Conservation (phyloP, 306 rosid species). For the Acacia melanoxylon region DNA sequence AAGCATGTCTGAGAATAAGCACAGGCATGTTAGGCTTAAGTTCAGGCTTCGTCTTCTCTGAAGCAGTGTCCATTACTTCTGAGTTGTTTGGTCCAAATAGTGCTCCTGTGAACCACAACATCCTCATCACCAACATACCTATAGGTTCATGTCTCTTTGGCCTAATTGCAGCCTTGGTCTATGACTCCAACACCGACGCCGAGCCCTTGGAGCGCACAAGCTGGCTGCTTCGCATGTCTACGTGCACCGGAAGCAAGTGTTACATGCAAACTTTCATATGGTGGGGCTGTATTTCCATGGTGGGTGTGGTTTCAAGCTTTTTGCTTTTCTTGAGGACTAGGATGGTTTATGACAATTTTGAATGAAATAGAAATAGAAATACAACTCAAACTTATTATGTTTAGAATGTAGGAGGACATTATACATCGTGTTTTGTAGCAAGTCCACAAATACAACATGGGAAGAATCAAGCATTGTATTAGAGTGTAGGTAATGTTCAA, state of each 20-base stretch:
- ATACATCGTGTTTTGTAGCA: too few species aligned
- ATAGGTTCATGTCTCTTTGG: conserved; percentile 50
- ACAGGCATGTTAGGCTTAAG: conserved; percentile 49
- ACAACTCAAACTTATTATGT: conserved; percentile 11
- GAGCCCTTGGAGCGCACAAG: not conserved
- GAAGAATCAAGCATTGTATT: not conserved
- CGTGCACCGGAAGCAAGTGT: conserved; percentile 77
- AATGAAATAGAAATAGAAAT: conserved; percentile 29
- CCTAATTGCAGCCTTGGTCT: conserved; percentile 65
- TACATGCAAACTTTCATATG: conserved; percentile 67
- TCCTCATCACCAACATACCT: conserved; percentile 59
- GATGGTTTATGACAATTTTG: conserved; percentile 54
- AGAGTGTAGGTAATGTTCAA: too few species aligned
- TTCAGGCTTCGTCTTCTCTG: conserved; percentile 50
- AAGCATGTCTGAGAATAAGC: conserved; percentile 29
- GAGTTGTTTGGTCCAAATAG: conserved; percentile 57
- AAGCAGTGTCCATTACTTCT: conserved; percentile 50
- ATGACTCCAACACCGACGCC: conserved; percentile 55
- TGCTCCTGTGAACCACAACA: conserved; percentile 56
- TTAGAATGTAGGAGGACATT: not conserved
- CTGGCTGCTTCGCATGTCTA: conserved; percentile 41
- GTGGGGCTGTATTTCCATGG: conserved; percentile 69
- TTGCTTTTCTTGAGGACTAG: conserved; percentile 65
- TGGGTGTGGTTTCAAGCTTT: conserved; percentile 65
- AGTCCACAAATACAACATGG: not conserved